Conservation (phyloP, 108 stramenopile species). For the Cyclotella kingstonii region DNA sequence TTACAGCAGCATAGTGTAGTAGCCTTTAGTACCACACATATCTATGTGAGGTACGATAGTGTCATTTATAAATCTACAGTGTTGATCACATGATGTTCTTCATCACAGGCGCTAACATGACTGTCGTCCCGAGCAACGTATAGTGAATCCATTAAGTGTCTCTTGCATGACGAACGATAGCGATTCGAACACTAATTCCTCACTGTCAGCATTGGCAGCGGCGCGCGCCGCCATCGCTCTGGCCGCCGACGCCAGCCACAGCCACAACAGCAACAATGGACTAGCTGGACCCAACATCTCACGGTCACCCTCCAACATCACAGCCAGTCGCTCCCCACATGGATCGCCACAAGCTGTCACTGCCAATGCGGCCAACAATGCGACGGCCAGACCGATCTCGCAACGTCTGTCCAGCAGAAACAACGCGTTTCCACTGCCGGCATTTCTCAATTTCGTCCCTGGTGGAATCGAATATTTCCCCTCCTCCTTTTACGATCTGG, state of each 20-base stretch:
- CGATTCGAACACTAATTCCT: background rate
- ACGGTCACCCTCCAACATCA: constrained; percentile 14
- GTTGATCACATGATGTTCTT: too few species aligned
- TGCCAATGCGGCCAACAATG: background rate
- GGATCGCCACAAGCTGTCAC: background rate
- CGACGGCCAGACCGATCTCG: background rate
- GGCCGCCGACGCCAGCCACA: background rate
- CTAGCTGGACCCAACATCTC: background rate
- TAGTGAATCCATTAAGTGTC: too few species aligned
- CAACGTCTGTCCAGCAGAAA: background rate
- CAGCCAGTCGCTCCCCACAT: constrained; percentile 30
- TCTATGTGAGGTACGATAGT: too few species aligned
- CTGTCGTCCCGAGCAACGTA: too few species aligned
- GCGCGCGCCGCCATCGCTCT: constrained; percentile 14
- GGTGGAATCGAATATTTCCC: constrained; percentile 52
- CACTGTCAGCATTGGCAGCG: constrained; percentile 8
- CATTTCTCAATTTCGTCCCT: constrained; percentile 67
- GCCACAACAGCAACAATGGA: background rate
- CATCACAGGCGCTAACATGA: too few species aligned
- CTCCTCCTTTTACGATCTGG: background rate
- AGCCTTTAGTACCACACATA: too few species aligned
- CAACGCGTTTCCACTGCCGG: constrained; percentile 63
- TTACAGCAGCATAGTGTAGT: too few species aligned
- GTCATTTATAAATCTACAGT: too few species aligned
- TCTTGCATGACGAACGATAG: background rate